phyloP scores from a whole-genome alignment of 1,139 yeast species.

The Kazachstania sp. region DNA sequence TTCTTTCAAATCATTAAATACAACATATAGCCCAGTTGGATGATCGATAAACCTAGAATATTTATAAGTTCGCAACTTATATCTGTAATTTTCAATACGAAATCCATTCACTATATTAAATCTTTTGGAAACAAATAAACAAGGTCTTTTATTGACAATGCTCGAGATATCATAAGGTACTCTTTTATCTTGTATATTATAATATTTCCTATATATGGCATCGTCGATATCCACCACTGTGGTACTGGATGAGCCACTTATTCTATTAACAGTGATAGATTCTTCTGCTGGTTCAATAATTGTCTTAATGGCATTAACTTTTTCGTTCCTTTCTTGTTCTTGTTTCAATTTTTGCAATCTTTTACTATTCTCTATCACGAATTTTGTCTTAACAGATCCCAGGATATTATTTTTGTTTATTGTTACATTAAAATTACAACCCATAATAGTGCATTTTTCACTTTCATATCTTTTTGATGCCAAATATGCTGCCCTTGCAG shows the following conservation, averaged over 20 bases:
- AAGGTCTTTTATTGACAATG: slow-evolving; percentile 48
- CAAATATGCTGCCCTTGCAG: slow-evolving; percentile 42
- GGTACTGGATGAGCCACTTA: not conserved
- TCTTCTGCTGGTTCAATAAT: not conserved
- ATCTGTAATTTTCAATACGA: slow-evolving; percentile 24
- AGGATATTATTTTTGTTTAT: slow-evolving; percentile 18
- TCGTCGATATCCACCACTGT: slow-evolving; percentile 1
- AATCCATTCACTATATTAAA: slow-evolving; percentile 22
- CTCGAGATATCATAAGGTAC: slow-evolving; percentile 43
- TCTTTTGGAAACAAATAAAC: slow-evolving; percentile 37
- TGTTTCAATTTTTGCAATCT: slow-evolving; percentile 11
- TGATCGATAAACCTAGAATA: slow-evolving; percentile 63
- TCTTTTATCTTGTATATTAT: slow-evolving; percentile 9
- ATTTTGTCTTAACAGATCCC: slow-evolving; percentile 18
- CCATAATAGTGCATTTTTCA: slow-evolving; percentile 32
- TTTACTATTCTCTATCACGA: slow-evolving; percentile 20
- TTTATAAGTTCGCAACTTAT: slow-evolving; percentile 36
- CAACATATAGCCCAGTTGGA: slow-evolving; percentile 57
- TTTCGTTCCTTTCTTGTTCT: slow-evolving; percentile 2
- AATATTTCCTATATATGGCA: slow-evolving; percentile 3
- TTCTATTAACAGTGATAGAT: not conserved
- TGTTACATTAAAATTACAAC: slow-evolving; percentile 24
- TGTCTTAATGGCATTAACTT: slow-evolving; percentile 1
- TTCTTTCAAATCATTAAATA: slow-evolving; percentile 55
- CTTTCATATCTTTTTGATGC: slow-evolving; percentile 31